phyloP scores from a whole-genome alignment of 2,329 filamentous ascomycete species.

The Setomelanomma holmii region DNA sequence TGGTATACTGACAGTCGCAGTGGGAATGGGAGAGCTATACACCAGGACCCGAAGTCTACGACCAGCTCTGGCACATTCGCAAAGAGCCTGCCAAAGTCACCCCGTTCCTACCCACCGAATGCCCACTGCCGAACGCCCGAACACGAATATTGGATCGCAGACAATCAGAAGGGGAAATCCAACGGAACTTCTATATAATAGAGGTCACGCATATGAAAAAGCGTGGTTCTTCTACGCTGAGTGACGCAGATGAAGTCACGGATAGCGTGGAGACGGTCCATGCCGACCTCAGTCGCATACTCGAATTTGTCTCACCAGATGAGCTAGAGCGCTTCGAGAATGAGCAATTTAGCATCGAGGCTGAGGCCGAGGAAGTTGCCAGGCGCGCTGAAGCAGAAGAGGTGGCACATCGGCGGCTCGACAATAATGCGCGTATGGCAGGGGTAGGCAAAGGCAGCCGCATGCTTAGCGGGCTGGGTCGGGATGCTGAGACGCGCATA shows the following conservation, averaged over 20 bases:
- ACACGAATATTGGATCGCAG: conserved; percentile 40
- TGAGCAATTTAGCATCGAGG: conserved; percentile 36
- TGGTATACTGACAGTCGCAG: conserved; percentile 15
- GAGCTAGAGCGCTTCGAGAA: conserved; percentile 46
- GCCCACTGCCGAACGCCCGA: conserved; percentile 36
- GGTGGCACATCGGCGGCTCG: conserved; percentile 19
- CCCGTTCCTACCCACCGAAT: conserved; percentile 25
- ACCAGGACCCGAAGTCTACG: conserved; percentile 36
- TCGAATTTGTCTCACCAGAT: conserved; percentile 35
- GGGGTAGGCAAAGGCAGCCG: conserved; percentile 14
- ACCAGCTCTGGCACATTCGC: conserved; percentile 38
- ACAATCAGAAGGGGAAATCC: conserved; percentile 30
- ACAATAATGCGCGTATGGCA: conserved; percentile 31
- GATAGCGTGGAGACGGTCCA: conserved; percentile 19
- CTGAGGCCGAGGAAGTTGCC: conserved; percentile 32
- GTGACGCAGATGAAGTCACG: conserved; percentile 3
- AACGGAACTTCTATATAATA: conserved; percentile 36
- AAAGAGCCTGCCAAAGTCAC: conserved; percentile 37
- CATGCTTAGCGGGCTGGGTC: conserved; percentile 15
- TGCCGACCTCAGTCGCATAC: conserved; percentile 38
- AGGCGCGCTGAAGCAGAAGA: conserved; percentile 30
- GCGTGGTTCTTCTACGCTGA: conserved; percentile 1
- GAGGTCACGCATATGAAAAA: conserved; percentile 18
- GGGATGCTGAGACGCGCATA: conserved; percentile 9
- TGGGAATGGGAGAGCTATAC: conserved; percentile 40